A percentile compares a stretch with the other conserved stretches of the same genome.
Conservation (phyloP, 768 basidiomycete species). For the Tylopilus balloui region DNA sequence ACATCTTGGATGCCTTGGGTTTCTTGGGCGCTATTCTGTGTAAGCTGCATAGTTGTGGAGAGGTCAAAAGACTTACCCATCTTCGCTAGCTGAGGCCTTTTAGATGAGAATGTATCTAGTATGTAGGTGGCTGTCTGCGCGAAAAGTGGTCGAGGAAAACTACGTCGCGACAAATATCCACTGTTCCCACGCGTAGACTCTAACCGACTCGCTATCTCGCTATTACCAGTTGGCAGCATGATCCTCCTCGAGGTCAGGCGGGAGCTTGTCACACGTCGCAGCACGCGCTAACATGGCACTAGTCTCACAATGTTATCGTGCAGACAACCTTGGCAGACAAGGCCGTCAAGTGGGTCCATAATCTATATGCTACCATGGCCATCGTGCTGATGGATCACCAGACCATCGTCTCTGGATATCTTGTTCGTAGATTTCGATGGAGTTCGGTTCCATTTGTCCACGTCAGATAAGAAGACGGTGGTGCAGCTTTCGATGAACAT, state of each 20-base stretch:
- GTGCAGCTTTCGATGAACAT: conserved; percentile 94
- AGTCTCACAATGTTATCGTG: conserved; percentile 93
- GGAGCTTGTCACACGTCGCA: background rate
- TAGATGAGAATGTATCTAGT: conserved; percentile 9
- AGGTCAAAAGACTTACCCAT: conserved; percentile 23
- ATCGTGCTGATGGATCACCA: conserved; percentile 33
- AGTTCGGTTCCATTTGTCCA: conserved; percentile 90
- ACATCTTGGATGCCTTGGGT: conserved; percentile 82
- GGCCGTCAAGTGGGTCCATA: conserved; percentile 62
- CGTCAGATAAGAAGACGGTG: conserved; percentile 76
- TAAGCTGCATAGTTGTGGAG: conserved; percentile 5
- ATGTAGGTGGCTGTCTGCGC: conserved; percentile 1
- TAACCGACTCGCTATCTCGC: too few relatives aligned
- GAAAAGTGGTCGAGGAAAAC: conserved; percentile 24
- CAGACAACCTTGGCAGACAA: conserved; percentile 87
- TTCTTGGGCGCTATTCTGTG: conserved; percentile 71
- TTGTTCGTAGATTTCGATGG: conserved; percentile 98
- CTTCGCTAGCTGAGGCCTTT: conserved; percentile 14
- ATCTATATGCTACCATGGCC: background rate
- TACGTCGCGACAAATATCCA: conserved; percentile 13
- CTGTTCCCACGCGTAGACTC: conserved; percentile 29
- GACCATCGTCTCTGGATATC: conserved; percentile 88
- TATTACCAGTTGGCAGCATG: conserved; percentile 55
- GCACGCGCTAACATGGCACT: conserved; percentile 11
- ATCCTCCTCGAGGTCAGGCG: conserved; percentile 75